Evolutionary conservation across 306 rosid genomes (phyloP).

Genomic region (Glycine soja): DNA sequence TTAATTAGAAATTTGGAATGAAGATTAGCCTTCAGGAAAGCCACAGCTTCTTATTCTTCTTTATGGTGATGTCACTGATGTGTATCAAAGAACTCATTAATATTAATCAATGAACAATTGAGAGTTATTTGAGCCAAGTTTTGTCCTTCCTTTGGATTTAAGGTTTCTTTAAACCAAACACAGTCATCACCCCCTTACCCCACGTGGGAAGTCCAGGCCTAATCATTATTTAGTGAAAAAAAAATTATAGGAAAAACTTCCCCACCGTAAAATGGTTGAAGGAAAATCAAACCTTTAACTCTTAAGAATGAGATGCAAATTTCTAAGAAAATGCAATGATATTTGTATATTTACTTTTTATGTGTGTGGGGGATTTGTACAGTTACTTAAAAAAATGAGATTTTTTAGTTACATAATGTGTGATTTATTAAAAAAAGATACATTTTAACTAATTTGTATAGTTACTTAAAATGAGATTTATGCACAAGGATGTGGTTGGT

Average conservation of each 20-base stretch:
- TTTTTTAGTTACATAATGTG: too few species aligned
- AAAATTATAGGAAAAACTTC: not conserved
- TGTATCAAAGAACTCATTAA: constrained; percentile 38
- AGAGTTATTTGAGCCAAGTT: constrained; percentile 38
- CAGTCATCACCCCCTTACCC: constrained; percentile 1
- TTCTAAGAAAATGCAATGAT: not conserved
- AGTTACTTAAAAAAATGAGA: too few species aligned
- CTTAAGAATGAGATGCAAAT: not conserved
- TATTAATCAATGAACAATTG: constrained; percentile 34
- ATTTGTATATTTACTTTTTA: not conserved
- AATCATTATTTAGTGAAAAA: constrained; percentile 18
- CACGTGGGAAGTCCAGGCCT: not conserved
- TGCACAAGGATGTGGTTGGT: not conserved
- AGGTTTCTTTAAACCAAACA: constrained; percentile 33
- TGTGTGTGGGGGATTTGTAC: too few species aligned
- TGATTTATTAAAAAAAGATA: not conserved
- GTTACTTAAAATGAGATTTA: not conserved
- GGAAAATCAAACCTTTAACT: not conserved
- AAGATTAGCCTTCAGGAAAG: constrained; percentile 55
- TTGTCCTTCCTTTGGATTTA: constrained; percentile 45
- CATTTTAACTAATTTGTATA: not conserved
- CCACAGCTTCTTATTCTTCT: constrained; percentile 55
- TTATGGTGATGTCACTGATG: constrained; percentile 38
- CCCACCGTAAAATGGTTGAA: not conserved
- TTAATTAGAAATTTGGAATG: constrained; percentile 43